A percentile compares a stretch with the other conserved stretches of the same genome.
Evolutionary conservation across 1,284 basidiomycete species (phyloP).

Genomic region (Chondrostereum purpureum): DNA sequence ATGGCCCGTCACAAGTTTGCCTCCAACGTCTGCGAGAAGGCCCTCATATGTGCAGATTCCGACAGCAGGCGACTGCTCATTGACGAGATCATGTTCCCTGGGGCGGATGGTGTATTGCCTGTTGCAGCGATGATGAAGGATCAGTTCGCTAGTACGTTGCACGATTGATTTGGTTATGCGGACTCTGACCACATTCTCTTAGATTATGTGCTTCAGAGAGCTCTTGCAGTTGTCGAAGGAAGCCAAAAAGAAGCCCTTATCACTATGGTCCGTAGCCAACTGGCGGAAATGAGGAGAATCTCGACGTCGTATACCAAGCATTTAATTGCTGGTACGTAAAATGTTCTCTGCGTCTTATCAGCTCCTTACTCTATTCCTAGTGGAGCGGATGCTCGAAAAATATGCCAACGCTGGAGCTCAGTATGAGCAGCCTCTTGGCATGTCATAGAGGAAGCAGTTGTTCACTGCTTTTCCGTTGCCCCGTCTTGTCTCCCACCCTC

Average conservation of each 20-base stretch:
- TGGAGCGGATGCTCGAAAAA: constrained; percentile 62
- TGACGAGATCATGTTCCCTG: constrained; percentile 73
- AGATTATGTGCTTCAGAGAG: constrained; percentile 83
- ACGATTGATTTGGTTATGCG: constrained; percentile 6
- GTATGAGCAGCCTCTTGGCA: background rate
- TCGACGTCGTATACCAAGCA: constrained; percentile 74
- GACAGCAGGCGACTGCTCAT: constrained; percentile 66
- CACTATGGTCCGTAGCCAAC: constrained; percentile 56
- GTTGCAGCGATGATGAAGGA: constrained; percentile 85
- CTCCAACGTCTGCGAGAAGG: constrained; percentile 95
- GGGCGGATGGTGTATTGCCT: constrained; percentile 54
- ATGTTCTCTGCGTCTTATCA: constrained; percentile 6
- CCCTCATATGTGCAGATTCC: constrained; percentile 61
- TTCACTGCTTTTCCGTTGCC: background rate
- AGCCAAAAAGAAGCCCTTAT: constrained; percentile 67
- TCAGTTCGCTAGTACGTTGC: constrained; percentile 75
- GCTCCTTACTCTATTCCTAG: constrained; percentile 27
- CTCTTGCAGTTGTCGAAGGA: constrained; percentile 61
- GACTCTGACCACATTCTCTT: constrained; percentile 5
- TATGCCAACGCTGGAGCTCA: constrained; percentile 12
- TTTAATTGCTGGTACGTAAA: constrained; percentile 63
- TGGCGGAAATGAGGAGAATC: constrained; percentile 65
- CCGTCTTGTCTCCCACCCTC: background rate
- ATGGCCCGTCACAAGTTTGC: constrained; percentile 93
- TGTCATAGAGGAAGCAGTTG: background rate